A percentile compares a stretch with the other conserved stretches of the same genome.
Conservation (phyloP, 208 protist species). For the Acanthamoeba lenticulata region DNA sequence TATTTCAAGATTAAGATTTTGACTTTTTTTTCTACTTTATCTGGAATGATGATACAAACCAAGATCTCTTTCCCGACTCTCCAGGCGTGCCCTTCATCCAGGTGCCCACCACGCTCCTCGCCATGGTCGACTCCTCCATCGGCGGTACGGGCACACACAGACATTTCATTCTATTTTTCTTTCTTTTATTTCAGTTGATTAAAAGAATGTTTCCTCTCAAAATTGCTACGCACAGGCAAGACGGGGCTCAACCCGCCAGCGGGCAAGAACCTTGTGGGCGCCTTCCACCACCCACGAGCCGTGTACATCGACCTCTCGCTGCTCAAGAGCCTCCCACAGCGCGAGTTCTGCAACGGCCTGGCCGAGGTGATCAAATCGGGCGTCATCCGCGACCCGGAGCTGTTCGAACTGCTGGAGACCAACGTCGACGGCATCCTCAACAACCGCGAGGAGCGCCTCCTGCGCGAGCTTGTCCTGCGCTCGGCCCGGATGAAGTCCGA, state of each 20-base stretch:
- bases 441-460: slow-evolving; percentile 60
- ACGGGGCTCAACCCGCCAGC: slow-evolving; percentile 85
- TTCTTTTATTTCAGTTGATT: not conserved
- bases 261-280: slow-evolving; percentile 92
- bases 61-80: not conserved
- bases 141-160: slow-evolving; percentile 75
- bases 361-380: slow-evolving; percentile 82
- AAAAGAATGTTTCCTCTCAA: not conserved
- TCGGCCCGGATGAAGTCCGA: slow-evolving; percentile 78
- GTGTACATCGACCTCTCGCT: slow-evolving; percentile 84
- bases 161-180: not conserved
- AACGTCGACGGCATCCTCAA: slow-evolving; percentile 75
- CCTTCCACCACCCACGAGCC: slow-evolving; percentile 89
- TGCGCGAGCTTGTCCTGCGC: slow-evolving; percentile 72
- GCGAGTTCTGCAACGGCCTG: slow-evolving; percentile 87
- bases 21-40: not conserved
- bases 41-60: not conserved
- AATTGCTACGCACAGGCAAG: slow-evolving; percentile 75
- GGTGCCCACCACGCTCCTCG: slow-evolving; percentile 88
- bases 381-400: slow-evolving; percentile 73
- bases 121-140: slow-evolving; percentile 89
- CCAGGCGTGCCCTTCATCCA: slow-evolving; percentile 80
- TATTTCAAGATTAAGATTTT: not conserved
- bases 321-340: slow-evolving; percentile 79
- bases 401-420: slow-evolving; percentile 76